A percentile compares a stretch with the other conserved stretches of the same genome.
Conservation (phyloP, 164 flowering plant genomes). For the Nymphaea thermarum region DNA sequence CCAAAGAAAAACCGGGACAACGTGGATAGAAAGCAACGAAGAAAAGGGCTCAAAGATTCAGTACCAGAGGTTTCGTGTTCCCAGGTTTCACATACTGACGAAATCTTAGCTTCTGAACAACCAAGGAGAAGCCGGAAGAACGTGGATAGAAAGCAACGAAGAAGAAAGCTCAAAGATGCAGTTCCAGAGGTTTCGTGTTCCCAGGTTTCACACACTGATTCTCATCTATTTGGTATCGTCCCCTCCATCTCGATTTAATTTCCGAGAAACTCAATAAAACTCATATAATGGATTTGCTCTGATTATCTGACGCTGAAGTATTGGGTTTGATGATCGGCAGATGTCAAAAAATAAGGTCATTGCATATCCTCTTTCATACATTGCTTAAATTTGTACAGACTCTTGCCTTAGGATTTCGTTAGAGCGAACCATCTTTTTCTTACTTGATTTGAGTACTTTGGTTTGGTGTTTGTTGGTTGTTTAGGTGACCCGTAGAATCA, state of each 20-base stretch:
- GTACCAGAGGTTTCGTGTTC: slow-evolving; percentile 16
- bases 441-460: no score
- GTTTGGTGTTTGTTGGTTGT: no score
- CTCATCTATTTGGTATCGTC: background rate
- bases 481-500: no score
- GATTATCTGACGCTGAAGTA: no score
- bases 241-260: background rate
- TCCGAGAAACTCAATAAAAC: background rate
- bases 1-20: slow-evolving; percentile 12
- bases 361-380: background rate
- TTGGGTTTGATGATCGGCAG: no score
- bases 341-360: no score
- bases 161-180: slow-evolving; percentile 10
- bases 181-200: slow-evolving; percentile 16
- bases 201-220: background rate
- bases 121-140: slow-evolving; percentile 12
- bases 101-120: slow-evolving; percentile 7
- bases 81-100: background rate
- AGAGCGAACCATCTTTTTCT: no score
- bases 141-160: slow-evolving; percentile 11
- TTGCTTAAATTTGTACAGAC: background rate
- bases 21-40: slow-evolving; percentile 11
- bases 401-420: no score
- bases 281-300: background rate
- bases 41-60: slow-evolving; percentile 9